These are phyloP conservation scores for Daldinia eschscholtzii DNA, from an alignment of 2,329 filamentous ascomycete genomes.

Conservation along the genomic window DNA sequence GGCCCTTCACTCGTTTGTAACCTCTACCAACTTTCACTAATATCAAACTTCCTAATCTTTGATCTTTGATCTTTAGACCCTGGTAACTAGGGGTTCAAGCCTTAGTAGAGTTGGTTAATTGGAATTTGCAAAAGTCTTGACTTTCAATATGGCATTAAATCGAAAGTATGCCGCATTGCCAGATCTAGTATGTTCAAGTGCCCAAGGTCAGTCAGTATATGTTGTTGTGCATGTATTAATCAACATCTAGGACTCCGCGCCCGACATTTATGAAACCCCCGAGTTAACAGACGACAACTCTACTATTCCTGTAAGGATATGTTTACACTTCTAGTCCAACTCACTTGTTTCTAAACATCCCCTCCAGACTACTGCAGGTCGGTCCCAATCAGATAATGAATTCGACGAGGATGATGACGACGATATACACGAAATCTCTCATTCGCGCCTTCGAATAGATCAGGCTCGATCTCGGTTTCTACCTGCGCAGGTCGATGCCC, in stretches of 20 bases:
- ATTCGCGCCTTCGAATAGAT: constrained; percentile 79
- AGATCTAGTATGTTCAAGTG: constrained; percentile 71
- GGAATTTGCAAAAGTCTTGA: not conserved
- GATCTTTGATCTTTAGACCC: not conserved
- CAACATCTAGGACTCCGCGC: constrained; percentile 79
- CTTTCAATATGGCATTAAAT: constrained; percentile 74
- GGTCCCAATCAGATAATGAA: constrained; percentile 71
- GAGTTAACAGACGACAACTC: constrained; percentile 92
- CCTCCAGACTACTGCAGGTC: constrained; percentile 66
- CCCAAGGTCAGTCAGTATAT: constrained; percentile 29
- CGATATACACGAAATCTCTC: constrained; percentile 76
- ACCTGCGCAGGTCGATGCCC: constrained; percentile 79
- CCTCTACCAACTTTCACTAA: not conserved
- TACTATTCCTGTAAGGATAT: constrained; percentile 75
- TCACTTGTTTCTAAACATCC: constrained; percentile 39
- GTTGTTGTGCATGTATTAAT: constrained; percentile 32
- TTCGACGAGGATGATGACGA: constrained; percentile 73
- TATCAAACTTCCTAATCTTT: not conserved
- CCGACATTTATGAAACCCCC: constrained; percentile 96
- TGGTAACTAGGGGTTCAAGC: not conserved
- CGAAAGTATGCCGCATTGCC: constrained; percentile 86
- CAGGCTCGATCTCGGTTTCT: constrained; percentile 85
- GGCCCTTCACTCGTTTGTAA: not conserved
- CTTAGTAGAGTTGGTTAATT: not conserved
- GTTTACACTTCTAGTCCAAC: not conserved